phyloP scores from a whole-genome alignment of 225 moss, liverwort and hornwort species.

The Bryoerythrophyllum caledonicum region DNA sequence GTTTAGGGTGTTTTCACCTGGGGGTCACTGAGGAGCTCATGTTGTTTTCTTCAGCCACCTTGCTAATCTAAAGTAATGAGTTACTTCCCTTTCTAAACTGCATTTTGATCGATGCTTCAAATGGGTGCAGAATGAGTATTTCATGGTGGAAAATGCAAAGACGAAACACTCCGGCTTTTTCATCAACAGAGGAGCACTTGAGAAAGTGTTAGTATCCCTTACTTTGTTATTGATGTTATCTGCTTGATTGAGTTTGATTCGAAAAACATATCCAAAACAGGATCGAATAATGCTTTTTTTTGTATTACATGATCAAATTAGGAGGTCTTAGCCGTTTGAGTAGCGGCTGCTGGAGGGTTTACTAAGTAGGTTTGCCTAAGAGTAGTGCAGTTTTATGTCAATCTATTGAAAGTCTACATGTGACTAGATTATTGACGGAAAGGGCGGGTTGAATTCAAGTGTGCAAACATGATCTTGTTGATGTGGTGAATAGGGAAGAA shows the following conservation, averaged over 20 bases:
- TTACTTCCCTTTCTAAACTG: not conserved
- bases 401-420: not conserved
- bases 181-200: constrained; percentile 91
- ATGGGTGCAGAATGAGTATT: constrained; percentile 79
- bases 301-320: not conserved
- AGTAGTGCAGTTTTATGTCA: not conserved
- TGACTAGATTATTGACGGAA: not conserved
- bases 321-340: constrained; percentile 14
- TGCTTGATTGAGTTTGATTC: constrained; percentile 14
- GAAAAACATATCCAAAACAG: not conserved
- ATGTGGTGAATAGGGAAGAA: not conserved
- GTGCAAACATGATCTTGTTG: constrained; percentile 9
- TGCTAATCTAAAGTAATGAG: not conserved
- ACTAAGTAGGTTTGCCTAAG: not conserved
- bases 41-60: not conserved
- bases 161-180: constrained; percentile 95
- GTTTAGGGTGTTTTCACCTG: not conserved
- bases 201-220: constrained; percentile 70
- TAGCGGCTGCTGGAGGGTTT: constrained; percentile 1
- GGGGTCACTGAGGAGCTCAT: not conserved
- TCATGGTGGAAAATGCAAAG: constrained; percentile 81
- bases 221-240: not conserved
- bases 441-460: not conserved
- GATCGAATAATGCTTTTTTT: no score
- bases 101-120: constrained; percentile 3